Base-by-base conservation (phyloP, 2,329 filamentous ascomycete species). In the Neonectria punicea region DNA sequence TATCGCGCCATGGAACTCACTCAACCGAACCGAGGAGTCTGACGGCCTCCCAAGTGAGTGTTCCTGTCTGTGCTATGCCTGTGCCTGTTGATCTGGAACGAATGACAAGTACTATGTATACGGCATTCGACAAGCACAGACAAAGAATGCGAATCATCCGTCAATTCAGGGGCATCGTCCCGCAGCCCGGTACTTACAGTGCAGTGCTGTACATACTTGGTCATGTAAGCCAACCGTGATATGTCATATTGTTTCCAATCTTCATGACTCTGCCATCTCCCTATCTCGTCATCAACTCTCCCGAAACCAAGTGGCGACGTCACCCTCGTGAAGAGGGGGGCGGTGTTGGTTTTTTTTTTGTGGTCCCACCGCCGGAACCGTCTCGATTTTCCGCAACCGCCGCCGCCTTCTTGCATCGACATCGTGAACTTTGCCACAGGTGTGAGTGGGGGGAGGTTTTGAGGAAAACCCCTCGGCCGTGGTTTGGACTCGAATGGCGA, bases 391-490 rank as follows among this genome's bases (percentile, higher is more conserved):
- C 58, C 63, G 47, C 57, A 46, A 28, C 58, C 54, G 53, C 39
- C 62, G 54, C 25, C 58, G 60, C 63, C 54, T 57, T 55, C 58
- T 43, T 28, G 41, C 25, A 18, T 39, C 34, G 51, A 39, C 56
- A 66, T 56, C 44, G 53, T 57, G 59, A 57, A 56, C 36, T 39
- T 8, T 39, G 36, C 36, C 54, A n/a, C 54, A n/a, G 43, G 65
- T 71, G 69, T 71, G 69, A 59, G 69, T 71, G 69, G 69, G 43
- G 61, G 13, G 32, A 10, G 30, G 30, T 9, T 9, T 9, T 5
- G 32, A 34, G 32, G 32, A 34, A 34, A 34, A 34, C 32, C 32
- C 32, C 32, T 34, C 32, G 32, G 25, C 25, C 25, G 25, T 25
- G 25, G 25, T 25, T 25, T 25, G 25, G 25, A 16, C 34, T 36